phyloP scores from a whole-genome alignment of 306 rosid species.

The Echinosophora koreensis region DNA sequence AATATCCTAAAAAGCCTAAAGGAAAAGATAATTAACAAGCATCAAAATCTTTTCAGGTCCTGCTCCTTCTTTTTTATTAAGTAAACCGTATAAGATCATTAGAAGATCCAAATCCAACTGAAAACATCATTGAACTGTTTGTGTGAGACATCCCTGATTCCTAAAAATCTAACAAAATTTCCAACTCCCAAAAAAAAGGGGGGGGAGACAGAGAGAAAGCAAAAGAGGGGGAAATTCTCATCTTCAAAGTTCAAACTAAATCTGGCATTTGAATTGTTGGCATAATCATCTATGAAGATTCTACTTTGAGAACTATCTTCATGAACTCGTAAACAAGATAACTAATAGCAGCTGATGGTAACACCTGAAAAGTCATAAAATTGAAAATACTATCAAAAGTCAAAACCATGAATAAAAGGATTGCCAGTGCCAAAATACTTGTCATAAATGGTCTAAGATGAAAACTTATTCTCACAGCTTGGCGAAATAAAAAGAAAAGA shows the following conservation, averaged over 20 bases:
- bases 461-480: constrained; percentile 34
- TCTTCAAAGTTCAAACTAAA: constrained; percentile 20
- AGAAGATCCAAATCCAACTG: constrained; percentile 4
- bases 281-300: constrained; percentile 54
- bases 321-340: constrained; percentile 91
- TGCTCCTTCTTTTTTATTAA: background rate
- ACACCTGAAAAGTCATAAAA: constrained; percentile 69
- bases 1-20: background rate
- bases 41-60: constrained; percentile 23
- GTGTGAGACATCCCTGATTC: constrained; percentile 16
- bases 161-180: constrained; percentile 23
- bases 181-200: background rate
- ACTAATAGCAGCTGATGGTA: constrained; percentile 95
- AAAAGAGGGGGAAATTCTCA: constrained; percentile 6
- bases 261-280: constrained; percentile 41
- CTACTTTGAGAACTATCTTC: constrained; percentile 94
- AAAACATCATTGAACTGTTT: constrained; percentile 11
- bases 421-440: constrained; percentile 9
- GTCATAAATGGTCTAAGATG: constrained; percentile 23
- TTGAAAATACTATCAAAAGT: constrained; percentile 32
- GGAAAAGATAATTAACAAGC: background rate
- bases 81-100: background rate
- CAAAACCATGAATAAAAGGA: constrained; percentile 36
- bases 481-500: constrained; percentile 1
- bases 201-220: background rate